Base-by-base conservation (phyloP, 768 basidiomycete species). In the Albatrellus ellisii region DNA sequence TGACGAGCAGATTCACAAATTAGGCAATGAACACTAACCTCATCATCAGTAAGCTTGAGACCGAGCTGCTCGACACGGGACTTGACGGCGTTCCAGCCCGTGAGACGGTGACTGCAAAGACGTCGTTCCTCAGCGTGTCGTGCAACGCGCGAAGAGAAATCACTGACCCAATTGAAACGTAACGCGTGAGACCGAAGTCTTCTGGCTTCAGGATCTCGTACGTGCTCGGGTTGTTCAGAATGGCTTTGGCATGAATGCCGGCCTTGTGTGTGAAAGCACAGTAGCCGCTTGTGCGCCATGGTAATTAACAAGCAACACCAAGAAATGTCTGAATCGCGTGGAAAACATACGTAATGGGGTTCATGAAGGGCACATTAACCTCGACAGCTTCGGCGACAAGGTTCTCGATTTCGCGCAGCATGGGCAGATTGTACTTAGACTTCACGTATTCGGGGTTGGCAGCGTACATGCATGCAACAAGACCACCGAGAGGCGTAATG, bases 211-310 rank as follows among this genome's bases (percentile, higher is more conserved):
- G 76, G 61, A 97, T 97, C 65, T 99, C 94, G 63, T 98, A 99
- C 8, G 95, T 99, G 55, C 85, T 88, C 2, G 95, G 95, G 72
- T 99, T 99, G 69, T 97, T 95, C 49, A 92, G 77, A 62, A 99
- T 99, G 28, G 95, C 95, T 73, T 99, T 99, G 66, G 95, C 95
- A 63, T 99, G 95, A 50, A 99, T 99, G 59, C 95, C 95, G 17
- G 95, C 95, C 80, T 99, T 98, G 79, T 98, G 95, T 21, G 95
- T 99, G 70, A 99, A 99, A 3, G 95, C 95, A 58, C 95, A 98
- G 65, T 97, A 99, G 12, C 95, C 95, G 43, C 92, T 97, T 31
- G 6, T n/a, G 32, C 8, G n/a, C 9, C 14, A 39, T 38, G 11
- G 28, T 17, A 14, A 37, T 26, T 18, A 43, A 12, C 15, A 20